Percentiles rank a stretch among this genome's conserved stretches.
phyloP scores from a whole-genome alignment of 2,329 filamentous ascomycete species.

The Arthrobotrys conoides region DNA sequence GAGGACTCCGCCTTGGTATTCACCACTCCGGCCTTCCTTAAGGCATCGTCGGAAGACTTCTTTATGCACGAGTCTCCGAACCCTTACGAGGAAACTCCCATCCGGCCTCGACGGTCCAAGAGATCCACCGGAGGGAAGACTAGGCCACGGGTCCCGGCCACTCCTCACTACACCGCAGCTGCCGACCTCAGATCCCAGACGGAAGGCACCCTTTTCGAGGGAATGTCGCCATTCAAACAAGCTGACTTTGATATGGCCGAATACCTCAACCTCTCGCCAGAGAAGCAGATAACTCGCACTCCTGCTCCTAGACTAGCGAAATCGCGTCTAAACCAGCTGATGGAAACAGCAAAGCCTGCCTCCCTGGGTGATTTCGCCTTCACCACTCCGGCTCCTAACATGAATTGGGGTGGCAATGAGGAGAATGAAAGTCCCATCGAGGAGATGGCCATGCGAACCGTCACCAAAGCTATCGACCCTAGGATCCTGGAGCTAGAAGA shows the following conservation, averaged over 20 bases:
- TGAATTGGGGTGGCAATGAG: constrained; percentile 36
- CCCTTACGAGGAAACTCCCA: constrained; percentile 36
- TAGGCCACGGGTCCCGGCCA: background rate
- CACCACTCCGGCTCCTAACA: constrained; percentile 26
- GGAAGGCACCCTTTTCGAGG: constrained; percentile 28
- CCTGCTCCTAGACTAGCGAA: background rate
- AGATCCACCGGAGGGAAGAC: constrained; percentile 7
- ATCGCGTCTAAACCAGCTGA: constrained; percentile 29
- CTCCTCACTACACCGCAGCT: background rate
- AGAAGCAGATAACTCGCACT: constrained; percentile 16
- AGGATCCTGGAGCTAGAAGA: constrained; percentile 22
- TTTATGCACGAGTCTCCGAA: constrained; percentile 5
- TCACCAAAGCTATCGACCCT: constrained; percentile 36
- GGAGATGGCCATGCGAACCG: constrained; percentile 9
- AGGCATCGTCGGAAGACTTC: constrained; percentile 8
- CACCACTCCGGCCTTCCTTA: constrained; percentile 22
- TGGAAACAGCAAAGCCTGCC: constrained; percentile 8
- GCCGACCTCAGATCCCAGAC: background rate
- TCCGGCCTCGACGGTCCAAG: constrained; percentile 27
- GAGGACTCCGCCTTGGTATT: constrained; percentile 23
- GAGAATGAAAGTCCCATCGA: constrained; percentile 43
- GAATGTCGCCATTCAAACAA: constrained; percentile 24
- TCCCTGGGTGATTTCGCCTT: constrained; percentile 16
- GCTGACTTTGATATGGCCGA: constrained; percentile 34
- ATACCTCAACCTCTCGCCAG: constrained; percentile 38